Evolutionary conservation across 164 flowering plant genomes (phyloP).

Genomic region (Santalum album): DNA sequence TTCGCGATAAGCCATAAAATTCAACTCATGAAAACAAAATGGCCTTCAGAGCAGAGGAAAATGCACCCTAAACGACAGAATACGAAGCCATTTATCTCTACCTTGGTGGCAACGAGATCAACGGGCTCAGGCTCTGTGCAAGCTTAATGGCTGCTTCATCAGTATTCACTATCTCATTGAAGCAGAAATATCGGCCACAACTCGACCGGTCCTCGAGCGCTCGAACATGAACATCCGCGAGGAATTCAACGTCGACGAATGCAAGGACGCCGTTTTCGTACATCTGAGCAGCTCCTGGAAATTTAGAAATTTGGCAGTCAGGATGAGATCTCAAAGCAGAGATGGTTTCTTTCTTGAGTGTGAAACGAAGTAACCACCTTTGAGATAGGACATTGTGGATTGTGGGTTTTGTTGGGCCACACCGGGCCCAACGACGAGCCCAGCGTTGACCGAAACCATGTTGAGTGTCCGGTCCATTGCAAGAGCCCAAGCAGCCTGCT

Average conservation of each 20-base stretch:
- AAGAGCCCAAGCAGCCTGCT: slow-evolving; percentile 73
- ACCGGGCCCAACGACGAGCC: slow-evolving; percentile 44
- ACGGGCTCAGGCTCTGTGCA: slow-evolving; percentile 38
- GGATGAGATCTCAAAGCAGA: too few relatives aligned
- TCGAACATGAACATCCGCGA: slow-evolving; percentile 52
- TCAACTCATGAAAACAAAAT: too few relatives aligned
- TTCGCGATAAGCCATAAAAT: too few relatives aligned
- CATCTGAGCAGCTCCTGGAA: slow-evolving; percentile 63
- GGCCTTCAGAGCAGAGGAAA: too few relatives aligned
- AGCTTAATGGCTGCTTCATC: slow-evolving; percentile 45
- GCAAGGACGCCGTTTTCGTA: slow-evolving; percentile 63
- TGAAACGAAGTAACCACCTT: too few relatives aligned
- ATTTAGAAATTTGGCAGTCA: too few relatives aligned
- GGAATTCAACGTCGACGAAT: slow-evolving; percentile 41
- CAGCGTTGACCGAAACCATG: slow-evolving; percentile 67
- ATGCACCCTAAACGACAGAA: too few relatives aligned
- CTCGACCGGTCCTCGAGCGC: slow-evolving; percentile 49
- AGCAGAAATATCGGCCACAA: slow-evolving; percentile 62
- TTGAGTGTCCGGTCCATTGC: slow-evolving; percentile 69
- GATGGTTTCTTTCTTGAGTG: too few relatives aligned
- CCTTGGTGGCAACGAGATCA: slow-evolving; percentile 44
- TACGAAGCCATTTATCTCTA: slow-evolving; percentile 1
- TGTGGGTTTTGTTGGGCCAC: slow-evolving; percentile 36
- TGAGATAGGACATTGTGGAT: slow-evolving; percentile 45
- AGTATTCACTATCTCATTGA: slow-evolving; percentile 31